These are phyloP conservation scores for Epicoccum sorghinum DNA, from an alignment of 2,329 filamentous ascomycete genomes.

Conservation along the genomic window DNA sequence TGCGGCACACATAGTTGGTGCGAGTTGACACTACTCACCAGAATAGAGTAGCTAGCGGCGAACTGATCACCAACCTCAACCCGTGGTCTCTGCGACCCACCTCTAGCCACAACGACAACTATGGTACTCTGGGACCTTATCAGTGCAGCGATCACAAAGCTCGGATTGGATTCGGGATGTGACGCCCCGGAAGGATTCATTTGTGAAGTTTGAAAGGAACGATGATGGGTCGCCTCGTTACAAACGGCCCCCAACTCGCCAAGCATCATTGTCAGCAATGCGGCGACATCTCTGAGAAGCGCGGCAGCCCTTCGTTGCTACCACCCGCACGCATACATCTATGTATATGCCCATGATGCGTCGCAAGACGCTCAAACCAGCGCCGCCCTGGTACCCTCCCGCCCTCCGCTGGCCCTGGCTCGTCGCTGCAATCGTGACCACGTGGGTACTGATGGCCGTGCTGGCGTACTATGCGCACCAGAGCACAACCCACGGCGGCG, in stretches of 20 bases:
- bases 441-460: constrained; percentile 44
- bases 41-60: background rate
- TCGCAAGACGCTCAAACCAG: constrained; percentile 1
- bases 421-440: constrained; percentile 13
- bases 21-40: background rate
- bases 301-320: background rate
- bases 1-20: background rate
- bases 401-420: constrained; percentile 18
- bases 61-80: constrained; percentile 1
- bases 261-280: background rate
- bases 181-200: background rate
- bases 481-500: constrained; percentile 51
- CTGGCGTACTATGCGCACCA: constrained; percentile 54
- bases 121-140: background rate
- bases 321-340: background rate
- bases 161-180: background rate
- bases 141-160: background rate
- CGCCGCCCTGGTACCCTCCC: constrained; percentile 1
- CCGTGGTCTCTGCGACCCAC: background rate
- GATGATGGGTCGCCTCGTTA: background rate
- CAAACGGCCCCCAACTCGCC: constrained; percentile 1
- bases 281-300: background rate
- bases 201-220: background rate
- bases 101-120: background rate
- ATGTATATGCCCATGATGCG: background rate